Evolutionary conservation across 1,284 basidiomycete species (phyloP).

Genomic region (Malassezia sp.): DNA sequence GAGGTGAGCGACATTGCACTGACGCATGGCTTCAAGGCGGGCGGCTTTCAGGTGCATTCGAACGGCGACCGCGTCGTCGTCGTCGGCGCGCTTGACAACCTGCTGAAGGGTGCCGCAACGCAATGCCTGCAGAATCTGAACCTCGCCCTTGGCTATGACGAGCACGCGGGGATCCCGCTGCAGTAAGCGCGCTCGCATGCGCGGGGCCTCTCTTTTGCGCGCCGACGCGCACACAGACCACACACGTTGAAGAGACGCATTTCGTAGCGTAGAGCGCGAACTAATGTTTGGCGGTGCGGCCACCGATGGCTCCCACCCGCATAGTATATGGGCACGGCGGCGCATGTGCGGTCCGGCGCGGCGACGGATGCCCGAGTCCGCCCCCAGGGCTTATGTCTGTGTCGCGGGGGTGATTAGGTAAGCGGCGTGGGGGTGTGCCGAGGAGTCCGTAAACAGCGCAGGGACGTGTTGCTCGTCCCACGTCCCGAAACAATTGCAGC

Average conservation of each 20-base stretch:
- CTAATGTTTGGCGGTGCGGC: too few relatives aligned
- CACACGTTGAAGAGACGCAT: too few relatives aligned
- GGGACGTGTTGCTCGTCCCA: slow-evolving; percentile 2
- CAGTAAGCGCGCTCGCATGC: background rate
- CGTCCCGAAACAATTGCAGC: too few relatives aligned
- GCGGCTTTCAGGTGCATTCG: slow-evolving; percentile 87
- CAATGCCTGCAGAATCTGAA: slow-evolving; percentile 95
- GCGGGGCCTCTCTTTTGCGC: too few relatives aligned
- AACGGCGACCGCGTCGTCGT: slow-evolving; percentile 78
- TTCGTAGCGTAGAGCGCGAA: too few relatives aligned
- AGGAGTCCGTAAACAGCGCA: background rate
- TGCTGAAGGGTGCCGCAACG: slow-evolving; percentile 93
- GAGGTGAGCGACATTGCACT: slow-evolving; percentile 64
- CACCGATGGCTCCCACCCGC: too few relatives aligned
- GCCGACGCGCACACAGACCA: too few relatives aligned
- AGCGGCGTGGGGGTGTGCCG: too few relatives aligned
- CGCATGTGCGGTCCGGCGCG: too few relatives aligned
- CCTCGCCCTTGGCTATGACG: slow-evolving; percentile 81
- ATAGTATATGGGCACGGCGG: too few relatives aligned
- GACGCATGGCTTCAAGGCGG: slow-evolving; percentile 77
- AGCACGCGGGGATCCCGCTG: slow-evolving; percentile 65
- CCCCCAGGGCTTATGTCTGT: background rate
- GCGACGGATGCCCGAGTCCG: too few relatives aligned
- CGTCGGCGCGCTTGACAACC: slow-evolving; percentile 67
- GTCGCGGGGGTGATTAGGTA: slow-evolving; percentile 8